phyloP scores from a whole-genome alignment of 441 rosid genomes.

The Kokia cookei region DNA sequence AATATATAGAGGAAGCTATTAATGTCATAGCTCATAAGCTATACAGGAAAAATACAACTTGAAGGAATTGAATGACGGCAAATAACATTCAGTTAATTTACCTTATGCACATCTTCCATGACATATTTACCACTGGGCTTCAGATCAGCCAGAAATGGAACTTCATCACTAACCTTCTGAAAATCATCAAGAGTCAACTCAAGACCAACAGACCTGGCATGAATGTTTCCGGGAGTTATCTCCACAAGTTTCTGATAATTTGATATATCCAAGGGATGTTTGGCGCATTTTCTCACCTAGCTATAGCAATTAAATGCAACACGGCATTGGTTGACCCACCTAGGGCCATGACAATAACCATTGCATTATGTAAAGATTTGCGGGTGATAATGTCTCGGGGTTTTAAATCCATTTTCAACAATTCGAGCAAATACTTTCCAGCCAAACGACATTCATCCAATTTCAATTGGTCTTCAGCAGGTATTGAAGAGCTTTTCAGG shows the following conservation, averaged over 20 bases:
- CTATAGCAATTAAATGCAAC: constrained; percentile 91
- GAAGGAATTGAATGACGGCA: background rate
- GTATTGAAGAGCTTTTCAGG: constrained; percentile 76
- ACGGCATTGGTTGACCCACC: constrained; percentile 99
- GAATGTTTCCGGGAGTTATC: constrained; percentile 14
- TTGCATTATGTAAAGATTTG: constrained; percentile 81
- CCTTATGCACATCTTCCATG: constrained; percentile 97
- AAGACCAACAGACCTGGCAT: constrained; percentile 89
- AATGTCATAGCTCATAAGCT: background rate
- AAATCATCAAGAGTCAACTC: constrained; percentile 87
- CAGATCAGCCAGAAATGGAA: constrained; percentile 92
- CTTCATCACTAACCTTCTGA: constrained; percentile 85
- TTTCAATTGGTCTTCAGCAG: constrained; percentile 90
- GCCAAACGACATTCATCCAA: constrained; percentile 90
- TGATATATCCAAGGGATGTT: background rate
- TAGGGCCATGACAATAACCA: constrained; percentile 92
- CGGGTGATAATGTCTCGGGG: constrained; percentile 86
- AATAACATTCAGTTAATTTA: constrained; percentile 16
- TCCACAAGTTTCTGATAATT: constrained; percentile 4
- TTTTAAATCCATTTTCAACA: constrained; percentile 83
- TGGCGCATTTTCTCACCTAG: constrained; percentile 43
- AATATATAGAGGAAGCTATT: background rate
- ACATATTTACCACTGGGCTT: constrained; percentile 99
- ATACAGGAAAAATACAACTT: background rate
- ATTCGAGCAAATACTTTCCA: constrained; percentile 77